These are phyloP conservation scores for Lenwebbia sp. DNA, from an alignment of 345 rosid genomes.

Conservation along the genomic window DNA sequence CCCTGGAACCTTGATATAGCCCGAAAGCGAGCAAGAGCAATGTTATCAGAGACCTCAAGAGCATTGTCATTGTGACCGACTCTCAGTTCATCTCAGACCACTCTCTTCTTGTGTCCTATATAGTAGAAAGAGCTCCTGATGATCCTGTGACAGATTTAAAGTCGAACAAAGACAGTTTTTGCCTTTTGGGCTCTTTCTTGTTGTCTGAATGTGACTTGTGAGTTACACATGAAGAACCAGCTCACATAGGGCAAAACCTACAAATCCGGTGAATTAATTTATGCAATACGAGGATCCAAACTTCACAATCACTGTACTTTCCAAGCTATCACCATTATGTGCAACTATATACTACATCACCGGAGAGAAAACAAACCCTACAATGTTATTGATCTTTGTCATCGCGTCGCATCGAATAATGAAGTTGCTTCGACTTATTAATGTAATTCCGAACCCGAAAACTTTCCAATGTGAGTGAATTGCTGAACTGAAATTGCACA, in stretches of 20 bases:
- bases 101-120: background rate
- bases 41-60: constrained; percentile 13
- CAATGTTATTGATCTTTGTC: background rate
- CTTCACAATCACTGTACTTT: background rate
- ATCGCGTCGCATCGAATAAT: background rate
- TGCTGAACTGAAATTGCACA: background rate
- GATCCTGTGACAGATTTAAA: background rate
- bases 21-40: constrained; percentile 14
- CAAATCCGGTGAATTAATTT: background rate
- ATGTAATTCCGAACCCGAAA: background rate
- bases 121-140: background rate
- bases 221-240: background rate
- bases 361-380: background rate
- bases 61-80: constrained; percentile 4
- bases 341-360: background rate
- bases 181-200: background rate
- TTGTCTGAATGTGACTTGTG: background rate
- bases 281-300: background rate
- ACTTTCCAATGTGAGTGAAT: background rate
- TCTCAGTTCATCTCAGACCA: constrained; percentile 3
- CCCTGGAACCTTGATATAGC: constrained; percentile 7
- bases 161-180: background rate
- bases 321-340: background rate
- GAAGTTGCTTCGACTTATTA: background rate
- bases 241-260: background rate